Evolutionary conservation across 1,284 basidiomycete genomes (phyloP), one percentile per base, ranked within the genome.

Genomic region (Cryptococcus neoformans): DNA sequence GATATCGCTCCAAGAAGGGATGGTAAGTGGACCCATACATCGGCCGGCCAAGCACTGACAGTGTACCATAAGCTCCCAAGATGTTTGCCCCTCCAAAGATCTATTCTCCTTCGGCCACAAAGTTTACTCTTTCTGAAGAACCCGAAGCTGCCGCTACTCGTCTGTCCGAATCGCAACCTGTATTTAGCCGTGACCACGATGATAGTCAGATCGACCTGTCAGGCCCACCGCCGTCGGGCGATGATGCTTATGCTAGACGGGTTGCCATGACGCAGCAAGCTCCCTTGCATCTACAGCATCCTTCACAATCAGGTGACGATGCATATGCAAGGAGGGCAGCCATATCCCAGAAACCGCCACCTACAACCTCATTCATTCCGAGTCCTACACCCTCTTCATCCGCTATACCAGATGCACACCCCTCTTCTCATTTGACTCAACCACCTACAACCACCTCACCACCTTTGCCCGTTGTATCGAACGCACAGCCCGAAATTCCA

Each of bases 21-120:
- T 59, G 76, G 75, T 77, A 38, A 58, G 74, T 67, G 35, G 38
- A 17, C 53, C 37, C 10, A 11, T 44, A 8, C 37, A n/a, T 16
- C 48, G 28, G 36, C 17, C 28, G 17, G 28, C 8, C 16, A 9
- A 49, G 10, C 2, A 14, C 28, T 16, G 10, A 39, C 14, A 12
- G 28, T 28, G 4, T 28, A 39, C 34, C 38, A 1, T 44, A 56
- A 74, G 75, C 76, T 4, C 73, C 74, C 7, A 72, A 65, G 48
- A 62, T 72, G 56, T 77, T 74, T 44, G 76, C 76, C 1, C 75
- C 75, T 3, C 76, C 76, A 3, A 68, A 64, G 49, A 57, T 62
- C 47, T 73, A 74, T 56, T 64, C 65, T 1, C 62, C 68, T 11
- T 58, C 67, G 2, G 45, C 64, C 3, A 49, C 59, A 17, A 58